Evolutionary conservation across 805 yeast species (phyloP), one percentile per base, ranked within the genome.

Genomic region (Lipomyces sp.): DNA sequence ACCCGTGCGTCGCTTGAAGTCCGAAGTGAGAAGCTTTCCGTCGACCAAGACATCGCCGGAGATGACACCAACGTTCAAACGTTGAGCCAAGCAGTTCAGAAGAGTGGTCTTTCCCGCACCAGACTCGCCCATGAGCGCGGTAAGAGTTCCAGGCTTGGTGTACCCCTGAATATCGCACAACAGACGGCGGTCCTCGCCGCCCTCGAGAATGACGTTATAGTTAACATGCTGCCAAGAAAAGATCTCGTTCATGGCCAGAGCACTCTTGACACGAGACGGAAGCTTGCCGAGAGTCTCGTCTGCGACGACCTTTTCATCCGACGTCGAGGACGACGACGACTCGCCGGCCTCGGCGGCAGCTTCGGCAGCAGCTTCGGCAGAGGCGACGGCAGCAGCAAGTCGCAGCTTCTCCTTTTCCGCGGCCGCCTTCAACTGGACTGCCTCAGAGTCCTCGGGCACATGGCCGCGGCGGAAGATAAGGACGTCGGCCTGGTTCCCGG

Each of bases 81-180:
- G 77, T 63, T 82, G 85, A 21, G 88, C 82, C 53, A 85, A 74
- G 59, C 83, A 82, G 66, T 84, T 84, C 61, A 85, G 73, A 51
- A 84, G 71, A 2, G 91, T 85, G 23, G 93, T 84, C 63, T 84
- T 84, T 71, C 93, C 93, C 40, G 93, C 93, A 71, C 93, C 93
- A 31, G 91, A 84, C 46, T 83, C 85, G 63, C 93, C 93, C 90
- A 84, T 84, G 51, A 84, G 72, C 4, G 91, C 91, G 37, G 90
- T 84, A 67, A 84, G 73, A 50, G 85, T 83, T 61, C 91, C 91
- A 18, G 91, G 91, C 63, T 81, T 81, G 48, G 83, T 87, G 74
- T 81, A 84, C 43, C 91, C 91, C 61, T 77, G 79, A 41, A 80
- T 78, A 61, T 74, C 71, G 56, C 75, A 69, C 47, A 80, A 67